Base-by-base conservation (phyloP, 2,329 filamentous ascomycete genomes). In the Pseudocercospora vitis region DNA sequence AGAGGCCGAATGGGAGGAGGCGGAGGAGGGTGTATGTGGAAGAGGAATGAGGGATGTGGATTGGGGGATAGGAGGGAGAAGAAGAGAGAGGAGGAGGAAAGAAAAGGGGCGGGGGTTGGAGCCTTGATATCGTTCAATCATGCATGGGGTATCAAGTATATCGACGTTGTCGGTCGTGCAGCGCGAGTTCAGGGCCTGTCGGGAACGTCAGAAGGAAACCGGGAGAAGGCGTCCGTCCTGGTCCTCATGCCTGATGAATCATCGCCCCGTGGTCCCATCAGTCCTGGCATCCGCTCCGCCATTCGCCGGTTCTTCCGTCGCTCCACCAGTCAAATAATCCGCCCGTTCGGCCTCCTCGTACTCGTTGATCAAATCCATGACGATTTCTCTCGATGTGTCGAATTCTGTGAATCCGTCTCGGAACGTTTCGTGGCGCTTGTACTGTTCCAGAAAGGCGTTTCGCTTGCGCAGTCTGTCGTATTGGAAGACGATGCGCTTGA, bases 381-480 rank as follows among this genome's bases (percentile, higher is more conserved):
- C 92, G 4, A 97, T 92, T 68, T 94, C 87, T 62, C 89, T 84
- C 28, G 94, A 89, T 73, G 96, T 91, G 70, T 99, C 95, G 65
- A 99, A 99, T 73, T 99, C 92, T 63, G 88, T 83, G 35, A 99
- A 76, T 37, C 91, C 94, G 61, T 97, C 92, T 0, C 89, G 81
- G 72, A 99, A 99, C 1, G 91, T 90, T 0, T 90, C 87, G 55
- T 95, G 95, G 72, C 94, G 94, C 76, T 96, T 97, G 76, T 99
- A 99, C 42, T 85, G 85, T 65, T 99, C 94, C 67, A 99, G 81
- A 73, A 97, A 99, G 46, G 94, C 94, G 71, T 97, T 97, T 48
- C 92, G 88, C 75, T 97, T 97, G 54, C 94, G 83, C 78, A 99
- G 87, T 21, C 88, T 86, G 65, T 96, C 91, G 73, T 97, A 99